Percentiles rank a stretch among this genome's conserved stretches.
These are phyloP conservation scores for Candida montana DNA, from an alignment of 805 yeast genomes.

Conservation along the genomic window DNA sequence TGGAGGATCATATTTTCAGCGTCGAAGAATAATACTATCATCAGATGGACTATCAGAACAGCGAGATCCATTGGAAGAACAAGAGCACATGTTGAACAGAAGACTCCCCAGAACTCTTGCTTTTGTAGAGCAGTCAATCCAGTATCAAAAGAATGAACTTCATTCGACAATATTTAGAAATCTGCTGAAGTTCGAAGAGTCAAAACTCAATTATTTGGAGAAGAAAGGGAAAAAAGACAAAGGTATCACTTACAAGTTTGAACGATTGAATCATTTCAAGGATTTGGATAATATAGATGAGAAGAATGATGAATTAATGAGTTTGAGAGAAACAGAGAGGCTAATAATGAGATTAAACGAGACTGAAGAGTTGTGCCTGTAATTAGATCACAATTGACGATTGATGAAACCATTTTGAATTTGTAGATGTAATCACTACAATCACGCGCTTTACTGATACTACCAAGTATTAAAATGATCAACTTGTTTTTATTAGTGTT, in stretches of 20 bases:
- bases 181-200: conserved; percentile 4
- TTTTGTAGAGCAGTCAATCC: background rate
- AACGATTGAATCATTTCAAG: background rate
- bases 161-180: conserved; percentile 8
- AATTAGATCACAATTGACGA: background rate
- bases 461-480: too few relatives aligned
- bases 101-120: conserved; percentile 5
- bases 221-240: background rate
- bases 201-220: background rate
- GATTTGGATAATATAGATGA: background rate
- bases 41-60: too few relatives aligned
- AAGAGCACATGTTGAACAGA: background rate
- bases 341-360: conserved; percentile 9
- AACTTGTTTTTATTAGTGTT: too few relatives aligned
- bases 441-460: too few relatives aligned
- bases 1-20: background rate
- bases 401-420: too few relatives aligned
- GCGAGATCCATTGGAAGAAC: too few relatives aligned
- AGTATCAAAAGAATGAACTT: background rate
- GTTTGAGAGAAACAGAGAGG: conserved; percentile 8
- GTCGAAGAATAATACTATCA: background rate
- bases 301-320: conserved; percentile 1
- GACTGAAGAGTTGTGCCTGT: conserved; percentile 7
- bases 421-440: too few relatives aligned
- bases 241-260: background rate